These are phyloP conservation scores for Porogramme epimiltina DNA, from an alignment of 1,284 basidiomycete genomes.

Conservation along the genomic window DNA sequence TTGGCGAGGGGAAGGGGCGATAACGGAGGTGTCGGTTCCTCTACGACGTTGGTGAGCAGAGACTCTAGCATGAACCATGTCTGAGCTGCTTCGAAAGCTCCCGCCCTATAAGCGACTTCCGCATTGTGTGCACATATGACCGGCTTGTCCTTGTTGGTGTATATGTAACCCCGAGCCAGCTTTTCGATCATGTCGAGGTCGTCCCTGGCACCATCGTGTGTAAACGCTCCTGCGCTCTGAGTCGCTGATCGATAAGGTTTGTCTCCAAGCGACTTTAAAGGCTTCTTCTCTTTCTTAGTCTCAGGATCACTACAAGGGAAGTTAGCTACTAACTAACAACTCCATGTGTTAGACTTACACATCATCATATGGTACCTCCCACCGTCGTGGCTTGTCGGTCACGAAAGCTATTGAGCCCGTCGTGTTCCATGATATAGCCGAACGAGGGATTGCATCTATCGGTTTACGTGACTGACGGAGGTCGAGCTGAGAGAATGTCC, in stretches of 20 bases:
- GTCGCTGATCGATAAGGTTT: constrained; percentile 43
- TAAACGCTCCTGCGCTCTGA: constrained; percentile 59
- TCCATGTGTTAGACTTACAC: constrained; percentile 48
- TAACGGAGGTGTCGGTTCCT: constrained; percentile 28
- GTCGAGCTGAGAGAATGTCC: constrained; percentile 81
- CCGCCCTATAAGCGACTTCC: constrained; percentile 64
- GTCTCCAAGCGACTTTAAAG: constrained; percentile 56
- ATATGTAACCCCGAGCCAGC: constrained; percentile 67
- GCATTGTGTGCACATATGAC: constrained; percentile 62
- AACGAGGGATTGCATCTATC: constrained; percentile 70
- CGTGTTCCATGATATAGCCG: constrained; percentile 70
- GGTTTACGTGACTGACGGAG: constrained; percentile 63
- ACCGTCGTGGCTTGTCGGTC: constrained; percentile 54
- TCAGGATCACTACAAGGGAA: constrained; percentile 48
- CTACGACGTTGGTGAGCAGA: constrained; percentile 51
- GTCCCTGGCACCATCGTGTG: constrained; percentile 33
- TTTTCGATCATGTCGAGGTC: constrained; percentile 58
- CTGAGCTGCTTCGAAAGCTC: constrained; percentile 63
- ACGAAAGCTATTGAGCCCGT: constrained; percentile 74
- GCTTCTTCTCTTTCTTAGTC: constrained; percentile 39
- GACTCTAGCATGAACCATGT: constrained; percentile 70
- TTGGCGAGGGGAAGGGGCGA: constrained; percentile 22
- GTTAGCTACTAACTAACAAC: neutral
- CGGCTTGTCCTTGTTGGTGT: constrained; percentile 56
- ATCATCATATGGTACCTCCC: constrained; percentile 86